These are phyloP conservation scores for Ustilago cynodontis DNA, from an alignment of 1,284 basidiomycete species.

Conservation along the genomic window DNA sequence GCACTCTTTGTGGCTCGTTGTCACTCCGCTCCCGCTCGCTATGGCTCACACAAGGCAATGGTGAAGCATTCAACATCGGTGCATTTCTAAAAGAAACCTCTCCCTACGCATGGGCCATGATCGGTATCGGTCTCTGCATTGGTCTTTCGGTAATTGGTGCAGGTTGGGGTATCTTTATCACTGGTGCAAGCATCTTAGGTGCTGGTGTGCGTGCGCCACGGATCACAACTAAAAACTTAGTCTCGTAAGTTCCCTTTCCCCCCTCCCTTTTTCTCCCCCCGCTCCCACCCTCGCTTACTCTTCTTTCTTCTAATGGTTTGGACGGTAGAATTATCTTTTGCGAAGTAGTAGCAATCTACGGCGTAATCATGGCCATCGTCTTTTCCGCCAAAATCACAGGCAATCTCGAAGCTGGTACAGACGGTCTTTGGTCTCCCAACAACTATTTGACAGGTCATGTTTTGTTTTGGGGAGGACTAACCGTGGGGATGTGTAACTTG, in stretches of 20 bases:
- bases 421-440: conserved; percentile 57
- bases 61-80: conserved; percentile 56
- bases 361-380: conserved; percentile 76
- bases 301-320: too few species aligned
- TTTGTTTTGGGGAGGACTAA: conserved; percentile 69
- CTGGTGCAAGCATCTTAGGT: conserved; percentile 92
- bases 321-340: conserved; percentile 86
- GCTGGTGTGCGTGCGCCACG: conserved; percentile 93
- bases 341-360: conserved; percentile 97
- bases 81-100: conserved; percentile 89
- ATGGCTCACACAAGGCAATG: too few species aligned
- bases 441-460: conserved; percentile 68
- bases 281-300: too few species aligned
- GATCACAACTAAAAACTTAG: conserved; percentile 97
- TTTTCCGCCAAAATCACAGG: conserved; percentile 68
- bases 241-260: conserved; percentile 76
- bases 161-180: conserved; percentile 98
- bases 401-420: conserved; percentile 50
- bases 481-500: conserved; percentile 68
- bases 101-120: conserved; percentile 91
- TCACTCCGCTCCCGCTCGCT: too few species aligned
- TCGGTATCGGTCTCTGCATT: conserved; percentile 91
- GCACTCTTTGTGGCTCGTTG: too few species aligned
- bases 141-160: conserved; percentile 94
- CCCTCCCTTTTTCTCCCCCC: background rate